Conservation (phyloP, 257 asterid species). For the Jacaranda mimosifolia region DNA sequence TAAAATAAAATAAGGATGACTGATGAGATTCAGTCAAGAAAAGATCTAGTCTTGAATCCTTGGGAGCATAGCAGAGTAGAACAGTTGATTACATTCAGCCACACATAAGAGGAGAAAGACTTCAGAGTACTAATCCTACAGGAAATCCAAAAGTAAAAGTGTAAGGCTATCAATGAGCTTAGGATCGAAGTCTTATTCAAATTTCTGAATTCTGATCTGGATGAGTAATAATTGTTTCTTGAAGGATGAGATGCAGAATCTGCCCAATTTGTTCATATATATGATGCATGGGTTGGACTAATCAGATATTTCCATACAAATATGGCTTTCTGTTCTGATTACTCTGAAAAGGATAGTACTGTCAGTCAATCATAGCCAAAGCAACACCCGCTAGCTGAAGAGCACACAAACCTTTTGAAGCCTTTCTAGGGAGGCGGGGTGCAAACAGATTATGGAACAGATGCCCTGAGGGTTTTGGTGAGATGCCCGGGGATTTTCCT, state of each 20-base stretch:
- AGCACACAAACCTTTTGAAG: neutral
- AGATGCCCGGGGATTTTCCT: slow-evolving; percentile 17
- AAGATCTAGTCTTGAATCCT: neutral
- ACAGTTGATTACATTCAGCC: neutral
- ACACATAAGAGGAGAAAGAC: neutral
- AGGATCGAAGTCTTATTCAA: neutral
- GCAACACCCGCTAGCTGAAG: slow-evolving; percentile 9
- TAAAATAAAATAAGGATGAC: neutral
- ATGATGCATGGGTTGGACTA: neutral
- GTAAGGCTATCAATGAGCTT: neutral
- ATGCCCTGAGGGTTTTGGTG: slow-evolving; percentile 1
- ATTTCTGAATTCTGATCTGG: neutral
- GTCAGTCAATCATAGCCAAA: neutral
- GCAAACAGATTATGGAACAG: too few relatives aligned
- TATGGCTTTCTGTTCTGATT: neutral
- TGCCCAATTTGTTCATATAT: neutral
- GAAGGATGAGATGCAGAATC: slow-evolving; percentile 4
- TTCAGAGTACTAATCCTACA: slow-evolving; percentile 2
- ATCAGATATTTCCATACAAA: neutral
- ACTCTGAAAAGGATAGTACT: slow-evolving; percentile 1
- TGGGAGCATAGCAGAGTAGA: neutral
- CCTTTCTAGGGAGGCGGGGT: too few relatives aligned
- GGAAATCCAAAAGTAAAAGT: neutral
- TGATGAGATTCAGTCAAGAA: neutral
- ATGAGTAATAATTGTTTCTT: slow-evolving; percentile 3